Evolutionary conservation across 2,329 filamentous ascomycete species (phyloP), one percentile per base, ranked within the genome.

Genomic region (Cadophora luteo-olivacea): DNA sequence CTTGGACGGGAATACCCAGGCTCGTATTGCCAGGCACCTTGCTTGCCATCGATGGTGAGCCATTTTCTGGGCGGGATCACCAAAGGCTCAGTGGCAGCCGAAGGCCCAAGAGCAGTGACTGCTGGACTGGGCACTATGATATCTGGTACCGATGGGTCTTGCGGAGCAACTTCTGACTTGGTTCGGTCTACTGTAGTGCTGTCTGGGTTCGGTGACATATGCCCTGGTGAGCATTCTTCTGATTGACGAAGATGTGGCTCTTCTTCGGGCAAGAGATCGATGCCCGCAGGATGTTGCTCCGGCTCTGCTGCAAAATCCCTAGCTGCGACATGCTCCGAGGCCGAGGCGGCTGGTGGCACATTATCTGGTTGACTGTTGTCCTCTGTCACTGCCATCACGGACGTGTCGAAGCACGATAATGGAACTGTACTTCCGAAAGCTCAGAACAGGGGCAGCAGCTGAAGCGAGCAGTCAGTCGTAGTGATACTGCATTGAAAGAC

Each of bases 11-110:
- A 29, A 24, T 24, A 48, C 25, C 57, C 57, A n/a, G 36, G 32
- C n/a, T 61, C 57, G n/a, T 61, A 61, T n/a, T 61, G 57, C 36
- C 36, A 45, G 36, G 24, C 24, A 4, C 57, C 57, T 48, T 19
- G 7, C 22, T 48, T 61, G n/a, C 57, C 57, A 45, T 61, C 38
- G 22, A 61, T 6, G 16, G 38, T 32, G 32, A 61, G 57, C 57
- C 57, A 61, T 29, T 41, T 61, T 19, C 36, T 41, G 9, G 38
- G 11, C 19, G 12, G 36, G 12, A 6, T 48, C 48, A 7, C 38
- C 12, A 24, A 48, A 61, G 57, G 24, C 1, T 16, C 57, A 32
- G 57, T 16, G 2, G n/a, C 7, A 29, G 22, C 38, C 9, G 57
- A 11, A 61, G 22, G n/a, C 9, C 1, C 38, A 48, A 61, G n/a